Base-by-base conservation (phyloP, 441 rosid genomes). In the Codiaeum variegatum region DNA sequence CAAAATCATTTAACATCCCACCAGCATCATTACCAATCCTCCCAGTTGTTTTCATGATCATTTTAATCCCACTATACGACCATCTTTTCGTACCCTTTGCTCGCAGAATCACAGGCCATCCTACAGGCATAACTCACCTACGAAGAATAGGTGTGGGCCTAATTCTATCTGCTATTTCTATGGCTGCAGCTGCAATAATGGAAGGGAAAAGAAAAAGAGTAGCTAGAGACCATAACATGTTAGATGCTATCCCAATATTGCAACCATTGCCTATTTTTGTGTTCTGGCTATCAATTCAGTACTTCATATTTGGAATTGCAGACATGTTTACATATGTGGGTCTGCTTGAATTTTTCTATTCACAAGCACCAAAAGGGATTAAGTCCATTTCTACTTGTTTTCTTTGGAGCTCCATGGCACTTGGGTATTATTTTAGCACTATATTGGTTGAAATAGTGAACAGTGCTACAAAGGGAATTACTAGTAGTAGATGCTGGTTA, bases 101-200 rank as follows among this genome's bases (percentile, higher is more conserved):
- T 4, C 73, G 84, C n/a, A 83, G 59, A 19, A 15, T 88, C 82
- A 88, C 90, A 4, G 90, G 85, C 32, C 75, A 55, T 61, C 75
- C 80, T 11, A 77, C 87, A 0, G 93, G 91, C 28, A 74, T 87
- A 75, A 87, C 87, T 4, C 85, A 83, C 74, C 85, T 87, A 44
- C 90, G 87, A 76, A 86, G 90, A 6, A 78, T 85, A 16, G 91
- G 91, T 0, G 86, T 87, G 0, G 91, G 91, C 64, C 84, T 88
- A 18, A 31, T 83, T 26, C 86, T 87, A 24, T 85, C 88, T 9
- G 73, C 76, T 13, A 0, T 87, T 10, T 84, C 86, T 34, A 85
- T 85, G 90, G 91, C 88, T 0, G 40, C 65, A 0, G 89, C 90
- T n/a, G 81, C 88, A 29, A 60, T 82, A 23, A 64, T 85, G 49